These are phyloP conservation scores for Drosera capensis DNA, from an alignment of 148 eudicot genomes.

Conservation along the genomic window DNA sequence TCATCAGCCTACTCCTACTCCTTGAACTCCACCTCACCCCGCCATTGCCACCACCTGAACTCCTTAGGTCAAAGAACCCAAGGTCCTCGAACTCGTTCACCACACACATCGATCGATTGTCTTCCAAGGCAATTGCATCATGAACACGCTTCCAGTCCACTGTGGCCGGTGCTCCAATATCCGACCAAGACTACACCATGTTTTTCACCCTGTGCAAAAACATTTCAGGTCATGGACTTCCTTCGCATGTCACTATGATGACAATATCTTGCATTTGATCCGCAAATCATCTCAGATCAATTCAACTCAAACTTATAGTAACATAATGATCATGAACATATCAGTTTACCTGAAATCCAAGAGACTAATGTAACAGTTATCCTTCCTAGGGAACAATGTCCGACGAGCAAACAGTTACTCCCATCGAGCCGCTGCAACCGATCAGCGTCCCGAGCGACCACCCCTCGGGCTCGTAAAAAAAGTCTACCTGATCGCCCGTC, in stretches of 20 bases:
- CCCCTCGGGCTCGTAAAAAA: slow-evolving; percentile 66
- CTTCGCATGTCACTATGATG: too few species aligned
- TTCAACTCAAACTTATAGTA: too few species aligned
- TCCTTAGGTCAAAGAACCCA: slow-evolving; percentile 80
- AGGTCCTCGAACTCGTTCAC: slow-evolving; percentile 81
- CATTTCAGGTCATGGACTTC: too few species aligned
- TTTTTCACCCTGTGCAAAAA: slow-evolving; percentile 53
- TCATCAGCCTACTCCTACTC: slow-evolving; percentile 57
- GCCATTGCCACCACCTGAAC: slow-evolving; percentile 18
- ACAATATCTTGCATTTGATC: too few species aligned
- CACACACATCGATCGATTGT: slow-evolving; percentile 46
- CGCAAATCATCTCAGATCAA: too few species aligned
- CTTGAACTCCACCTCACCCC: slow-evolving; percentile 70
- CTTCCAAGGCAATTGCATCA: slow-evolving; percentile 78
- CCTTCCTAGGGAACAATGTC: slow-evolving; percentile 70
- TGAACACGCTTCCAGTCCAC: slow-evolving; percentile 57
- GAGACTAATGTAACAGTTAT: slow-evolving; percentile 72
- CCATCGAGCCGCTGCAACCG: slow-evolving; percentile 63
- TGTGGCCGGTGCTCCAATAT: slow-evolving; percentile 21
- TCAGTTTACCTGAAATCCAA: slow-evolving; percentile 44
- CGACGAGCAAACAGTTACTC: slow-evolving; percentile 50
- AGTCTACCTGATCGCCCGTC: slow-evolving; percentile 71
- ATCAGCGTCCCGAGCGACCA: slow-evolving; percentile 93
- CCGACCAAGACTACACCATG: slow-evolving; percentile 87
- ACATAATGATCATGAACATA: too few species aligned